Evolutionary conservation across 1,139 yeast genomes (phyloP).

Genomic region (Saccharomyces hybrid): DNA sequence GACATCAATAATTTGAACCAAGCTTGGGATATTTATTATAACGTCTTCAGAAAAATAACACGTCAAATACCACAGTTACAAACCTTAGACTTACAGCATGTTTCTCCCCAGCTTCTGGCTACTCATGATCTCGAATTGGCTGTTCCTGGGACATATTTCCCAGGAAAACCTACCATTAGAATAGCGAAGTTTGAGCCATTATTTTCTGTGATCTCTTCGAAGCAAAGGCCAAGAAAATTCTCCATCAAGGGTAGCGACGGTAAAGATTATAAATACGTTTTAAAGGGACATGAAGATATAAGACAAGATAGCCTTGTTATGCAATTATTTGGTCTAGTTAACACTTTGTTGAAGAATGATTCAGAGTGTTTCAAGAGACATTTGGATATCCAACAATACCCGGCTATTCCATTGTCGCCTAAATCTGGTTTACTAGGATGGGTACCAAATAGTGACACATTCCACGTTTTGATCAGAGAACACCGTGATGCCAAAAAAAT

Average conservation of each 20-base stretch:
- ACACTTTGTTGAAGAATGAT: constrained; percentile 80
- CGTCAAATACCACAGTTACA: constrained; percentile 84
- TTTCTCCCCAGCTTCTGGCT: constrained; percentile 78
- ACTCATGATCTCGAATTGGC: constrained; percentile 81
- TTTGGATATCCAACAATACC: constrained; percentile 81
- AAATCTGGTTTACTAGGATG: constrained; percentile 92
- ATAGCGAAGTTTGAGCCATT: constrained; percentile 76
- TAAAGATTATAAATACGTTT: constrained; percentile 66
- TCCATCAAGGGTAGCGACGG: constrained; percentile 85
- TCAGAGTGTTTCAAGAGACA: constrained; percentile 96
- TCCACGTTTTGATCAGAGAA: constrained; percentile 87
- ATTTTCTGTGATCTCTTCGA: constrained; percentile 81
- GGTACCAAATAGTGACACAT: constrained; percentile 96
- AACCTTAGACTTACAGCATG: constrained; percentile 83
- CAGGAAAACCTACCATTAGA: constrained; percentile 72
- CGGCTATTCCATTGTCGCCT: constrained; percentile 94
- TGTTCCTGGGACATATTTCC: constrained; percentile 86
- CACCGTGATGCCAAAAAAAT: constrained; percentile 89
- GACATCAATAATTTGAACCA: constrained; percentile 87
- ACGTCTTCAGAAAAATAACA: constrained; percentile 84
- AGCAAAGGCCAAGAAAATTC: constrained; percentile 88
- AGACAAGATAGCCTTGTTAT: constrained; percentile 95
- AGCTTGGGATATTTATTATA: constrained; percentile 96
- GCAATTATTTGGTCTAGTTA: constrained; percentile 95
- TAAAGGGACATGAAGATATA: constrained; percentile 97